These are phyloP conservation scores for Eudorina sp. DNA, from an alignment of 139 green algal genomes.

Conservation along the genomic window DNA sequence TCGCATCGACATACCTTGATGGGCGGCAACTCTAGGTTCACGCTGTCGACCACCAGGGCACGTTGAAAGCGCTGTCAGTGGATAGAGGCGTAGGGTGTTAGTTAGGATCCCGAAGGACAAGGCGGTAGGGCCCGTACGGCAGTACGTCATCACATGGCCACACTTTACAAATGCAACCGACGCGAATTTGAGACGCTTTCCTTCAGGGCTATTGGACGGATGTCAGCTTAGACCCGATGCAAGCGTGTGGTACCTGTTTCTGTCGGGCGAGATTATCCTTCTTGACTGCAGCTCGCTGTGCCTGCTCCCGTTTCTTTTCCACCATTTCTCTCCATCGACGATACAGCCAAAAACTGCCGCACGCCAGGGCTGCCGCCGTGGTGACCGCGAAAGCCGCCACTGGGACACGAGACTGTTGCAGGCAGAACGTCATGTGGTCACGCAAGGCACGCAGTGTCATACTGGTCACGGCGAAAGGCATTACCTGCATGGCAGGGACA, in stretches of 20 bases:
- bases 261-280: neutral
- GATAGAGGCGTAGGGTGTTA: too few relatives aligned
- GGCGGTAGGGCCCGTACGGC: too few relatives aligned
- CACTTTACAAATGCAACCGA: too few relatives aligned
- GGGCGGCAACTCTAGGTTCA: conserved; percentile 33
- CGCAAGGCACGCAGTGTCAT: too few relatives aligned
- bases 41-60: conserved; percentile 16
- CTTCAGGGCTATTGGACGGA: too few relatives aligned
- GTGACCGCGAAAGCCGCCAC: neutral
- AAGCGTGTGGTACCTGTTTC: too few relatives aligned
- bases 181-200: too few relatives aligned
- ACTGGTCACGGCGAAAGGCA: neutral
- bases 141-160: too few relatives aligned
- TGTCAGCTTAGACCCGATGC: too few relatives aligned
- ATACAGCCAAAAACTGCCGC: neutral
- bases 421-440: neutral
- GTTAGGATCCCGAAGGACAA: neutral
- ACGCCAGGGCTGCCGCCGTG: neutral
- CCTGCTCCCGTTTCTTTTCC: neutral
- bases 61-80: conserved; percentile 25
- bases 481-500: neutral
- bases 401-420: neutral
- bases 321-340: neutral
- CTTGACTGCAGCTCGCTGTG: neutral
- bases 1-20: conserved; percentile 19